Conservation (phyloP, 192 early-diverging fungal genomes). For the Gamsiella multidivaricata region DNA sequence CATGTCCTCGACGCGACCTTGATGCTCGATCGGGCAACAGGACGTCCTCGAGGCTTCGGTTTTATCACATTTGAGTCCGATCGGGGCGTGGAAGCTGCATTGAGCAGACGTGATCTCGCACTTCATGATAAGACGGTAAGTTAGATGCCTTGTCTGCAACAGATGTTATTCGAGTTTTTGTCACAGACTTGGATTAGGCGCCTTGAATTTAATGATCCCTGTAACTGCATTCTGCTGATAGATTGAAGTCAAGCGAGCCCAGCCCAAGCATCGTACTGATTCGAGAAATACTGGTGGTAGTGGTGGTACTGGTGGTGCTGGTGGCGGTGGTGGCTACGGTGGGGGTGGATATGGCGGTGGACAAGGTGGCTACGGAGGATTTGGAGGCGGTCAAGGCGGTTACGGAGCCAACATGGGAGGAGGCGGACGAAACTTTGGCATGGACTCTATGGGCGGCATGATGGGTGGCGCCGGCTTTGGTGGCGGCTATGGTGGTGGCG, state of each 20-base stretch:
- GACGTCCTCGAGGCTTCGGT: constrained; percentile 93
- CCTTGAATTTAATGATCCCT: background rate
- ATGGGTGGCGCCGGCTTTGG: constrained; percentile 45
- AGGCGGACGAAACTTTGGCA: constrained; percentile 30
- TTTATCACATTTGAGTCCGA: constrained; percentile 92
- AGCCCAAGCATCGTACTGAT: constrained; percentile 69
- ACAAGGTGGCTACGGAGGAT: constrained; percentile 50
- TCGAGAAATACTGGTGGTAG: constrained; percentile 35
- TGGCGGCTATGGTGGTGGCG: constrained; percentile 38
- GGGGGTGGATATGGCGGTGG: constrained; percentile 24
- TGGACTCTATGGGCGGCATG: constrained; percentile 37
- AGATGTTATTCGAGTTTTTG: too few relatives aligned
- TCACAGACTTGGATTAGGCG: background rate
- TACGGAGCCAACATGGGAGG: constrained; percentile 35
- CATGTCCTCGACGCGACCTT: constrained; percentile 84
- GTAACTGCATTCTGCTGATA: constrained; percentile 13
- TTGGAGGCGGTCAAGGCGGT: constrained; percentile 49
- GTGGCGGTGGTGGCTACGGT: constrained; percentile 33
- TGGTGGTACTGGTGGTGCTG: constrained; percentile 35
- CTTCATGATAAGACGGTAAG: constrained; percentile 79
- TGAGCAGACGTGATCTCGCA: constrained; percentile 72
- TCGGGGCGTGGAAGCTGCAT: constrained; percentile 79
- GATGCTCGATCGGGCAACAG: constrained; percentile 87
- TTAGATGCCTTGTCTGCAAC: background rate
- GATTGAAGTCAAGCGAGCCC: constrained; percentile 79